Evolutionary conservation across 768 basidiomycete genomes (phyloP).

Genomic region (Agrocybe pediades): DNA sequence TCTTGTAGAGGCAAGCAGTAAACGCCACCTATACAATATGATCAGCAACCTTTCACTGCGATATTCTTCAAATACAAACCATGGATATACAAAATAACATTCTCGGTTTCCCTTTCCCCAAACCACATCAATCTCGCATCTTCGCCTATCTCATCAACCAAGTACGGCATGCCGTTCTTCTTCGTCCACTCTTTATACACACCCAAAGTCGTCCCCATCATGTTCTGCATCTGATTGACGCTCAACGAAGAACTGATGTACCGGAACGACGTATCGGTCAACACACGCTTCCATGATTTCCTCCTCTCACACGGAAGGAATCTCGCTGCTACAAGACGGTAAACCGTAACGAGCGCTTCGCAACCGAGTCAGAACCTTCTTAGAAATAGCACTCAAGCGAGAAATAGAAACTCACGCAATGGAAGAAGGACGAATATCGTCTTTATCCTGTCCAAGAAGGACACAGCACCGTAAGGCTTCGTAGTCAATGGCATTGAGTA

Average conservation of each 20-base stretch:
- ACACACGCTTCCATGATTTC: slow-evolving; percentile 18
- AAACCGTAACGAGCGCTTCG: slow-evolving; percentile 1
- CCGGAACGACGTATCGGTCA: slow-evolving; percentile 9
- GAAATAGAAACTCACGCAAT: slow-evolving; percentile 2
- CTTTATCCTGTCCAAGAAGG: slow-evolving; percentile 2
- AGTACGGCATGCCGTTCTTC: slow-evolving; percentile 16
- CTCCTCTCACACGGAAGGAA: slow-evolving; percentile 23
- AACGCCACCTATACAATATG: slow-evolving; percentile 24
- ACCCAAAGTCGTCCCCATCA: slow-evolving; percentile 19
- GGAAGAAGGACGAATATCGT: slow-evolving; percentile 3
- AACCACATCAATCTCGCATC: slow-evolving; percentile 33
- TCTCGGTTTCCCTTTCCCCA: slow-evolving; percentile 29
- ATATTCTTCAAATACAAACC: slow-evolving; percentile 19
- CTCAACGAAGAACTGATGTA: slow-evolving; percentile 5
- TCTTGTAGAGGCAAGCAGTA: slow-evolving; percentile 24
- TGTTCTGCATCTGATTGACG: slow-evolving; percentile 25
- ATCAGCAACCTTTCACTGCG: neutral
- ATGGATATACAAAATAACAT: slow-evolving; percentile 33
- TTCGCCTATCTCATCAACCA: slow-evolving; percentile 29
- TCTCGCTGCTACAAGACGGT: slow-evolving; percentile 5
- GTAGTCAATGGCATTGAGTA: neutral
- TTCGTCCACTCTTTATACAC: slow-evolving; percentile 26
- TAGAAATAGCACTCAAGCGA: neutral
- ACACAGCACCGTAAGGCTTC: neutral
- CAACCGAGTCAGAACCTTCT: neutral